Percentiles rank a stretch among this genome's conserved stretches.
Conservation (phyloP, 371 early-diverging fungal genomes). For the Fennellomyces sp. region DNA sequence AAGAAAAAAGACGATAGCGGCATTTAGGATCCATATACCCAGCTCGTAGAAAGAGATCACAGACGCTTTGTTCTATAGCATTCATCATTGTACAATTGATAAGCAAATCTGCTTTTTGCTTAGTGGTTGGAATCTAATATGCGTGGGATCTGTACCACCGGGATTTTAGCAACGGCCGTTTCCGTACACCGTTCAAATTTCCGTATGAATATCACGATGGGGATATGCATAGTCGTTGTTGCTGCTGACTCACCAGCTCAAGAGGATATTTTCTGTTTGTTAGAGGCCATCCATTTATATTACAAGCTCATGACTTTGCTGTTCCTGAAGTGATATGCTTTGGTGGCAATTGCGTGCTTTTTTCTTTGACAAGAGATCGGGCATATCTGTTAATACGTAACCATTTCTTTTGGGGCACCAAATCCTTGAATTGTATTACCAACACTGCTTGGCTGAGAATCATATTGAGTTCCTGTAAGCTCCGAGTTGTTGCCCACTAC, state of each 20-base stretch:
- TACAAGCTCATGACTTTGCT: background rate
- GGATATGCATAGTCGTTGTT: background rate
- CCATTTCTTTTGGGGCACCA: too few relatives aligned
- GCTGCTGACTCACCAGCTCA: background rate
- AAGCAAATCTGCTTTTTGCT: slow-evolving; percentile 64
- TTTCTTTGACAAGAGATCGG: background rate
- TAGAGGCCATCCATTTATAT: too few relatives aligned
- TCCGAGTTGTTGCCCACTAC: slow-evolving; percentile 15
- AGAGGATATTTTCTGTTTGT: background rate
- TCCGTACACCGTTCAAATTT: slow-evolving; percentile 15
- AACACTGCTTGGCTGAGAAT: slow-evolving; percentile 53
- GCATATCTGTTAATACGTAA: slow-evolving; percentile 46
- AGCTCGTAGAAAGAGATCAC: slow-evolving; percentile 19
- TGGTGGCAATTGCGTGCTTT: too few relatives aligned
- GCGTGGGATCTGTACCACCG: slow-evolving; percentile 51
- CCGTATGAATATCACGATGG: background rate
- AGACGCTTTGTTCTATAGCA: slow-evolving; percentile 30
- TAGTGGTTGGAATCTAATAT: slow-evolving; percentile 33
- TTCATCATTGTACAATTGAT: slow-evolving; percentile 55
- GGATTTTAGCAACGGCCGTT: slow-evolving; percentile 48
- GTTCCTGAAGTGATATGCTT: background rate
- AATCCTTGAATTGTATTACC: slow-evolving; percentile 59
- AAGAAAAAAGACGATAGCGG: background rate
- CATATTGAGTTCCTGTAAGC: slow-evolving; percentile 59
- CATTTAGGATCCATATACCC: background rate